Evolutionary conservation across 495 filamentous ascomycete species (phyloP).

Genomic region (Tuber brumale): DNA sequence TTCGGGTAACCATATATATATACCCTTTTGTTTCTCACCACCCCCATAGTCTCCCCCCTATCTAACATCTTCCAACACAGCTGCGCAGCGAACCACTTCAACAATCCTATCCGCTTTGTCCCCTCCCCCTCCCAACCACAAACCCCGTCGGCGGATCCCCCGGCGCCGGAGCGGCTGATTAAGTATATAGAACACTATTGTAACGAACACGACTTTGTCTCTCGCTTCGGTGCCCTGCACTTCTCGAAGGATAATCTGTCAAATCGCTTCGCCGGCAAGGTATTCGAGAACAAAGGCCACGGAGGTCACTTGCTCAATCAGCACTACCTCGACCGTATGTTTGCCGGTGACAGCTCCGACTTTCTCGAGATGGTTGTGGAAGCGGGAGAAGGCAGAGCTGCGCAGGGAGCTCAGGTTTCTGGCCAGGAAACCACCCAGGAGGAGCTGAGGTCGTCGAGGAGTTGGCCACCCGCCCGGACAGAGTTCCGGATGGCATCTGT

Average conservation of each 20-base stretch:
- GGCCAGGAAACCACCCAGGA: background rate
- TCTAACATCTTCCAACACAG: conserved; percentile 14
- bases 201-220: conserved; percentile 68
- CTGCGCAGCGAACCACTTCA: conserved; percentile 79
- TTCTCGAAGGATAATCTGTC: conserved; percentile 50
- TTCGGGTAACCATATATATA: conserved; percentile 52
- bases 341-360: conserved; percentile 51
- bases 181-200: conserved; percentile 80
- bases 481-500: background rate
- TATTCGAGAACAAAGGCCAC: conserved; percentile 59
- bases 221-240: conserved; percentile 66
- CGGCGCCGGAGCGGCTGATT: conserved; percentile 46
- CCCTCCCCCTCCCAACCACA: conserved; percentile 21
- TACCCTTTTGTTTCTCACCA: background rate
- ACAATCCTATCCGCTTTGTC: conserved; percentile 59
- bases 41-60: background rate
- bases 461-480: background rate
- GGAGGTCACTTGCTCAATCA: conserved; percentile 70
- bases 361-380: conserved; percentile 55
- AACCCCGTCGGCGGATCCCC: conserved; percentile 11
- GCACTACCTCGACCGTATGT: conserved; percentile 80
- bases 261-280: conserved; percentile 64
- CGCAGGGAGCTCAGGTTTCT: background rate
- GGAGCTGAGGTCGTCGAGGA: background rate
- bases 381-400: conserved; percentile 14